Conservation (phyloP, 108 stramenopile genomes). For the Fistulifera pelliculosa region DNA sequence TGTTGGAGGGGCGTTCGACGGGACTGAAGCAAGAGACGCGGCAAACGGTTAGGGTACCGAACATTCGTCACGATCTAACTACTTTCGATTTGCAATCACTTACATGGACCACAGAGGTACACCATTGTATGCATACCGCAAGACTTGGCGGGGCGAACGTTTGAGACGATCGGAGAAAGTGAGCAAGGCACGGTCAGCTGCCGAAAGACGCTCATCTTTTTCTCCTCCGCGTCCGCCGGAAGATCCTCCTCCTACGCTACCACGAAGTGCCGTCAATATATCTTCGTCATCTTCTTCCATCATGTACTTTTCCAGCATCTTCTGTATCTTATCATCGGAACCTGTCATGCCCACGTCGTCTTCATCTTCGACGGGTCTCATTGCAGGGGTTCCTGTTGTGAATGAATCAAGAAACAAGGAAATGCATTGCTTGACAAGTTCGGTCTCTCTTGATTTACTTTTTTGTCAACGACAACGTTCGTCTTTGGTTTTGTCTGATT, state of each 20-base stretch:
- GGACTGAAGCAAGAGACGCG: background rate
- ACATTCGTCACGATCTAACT: background rate
- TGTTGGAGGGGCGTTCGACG: too few species aligned
- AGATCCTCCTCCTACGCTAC: constrained; percentile 5
- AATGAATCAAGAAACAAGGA: constrained; percentile 33
- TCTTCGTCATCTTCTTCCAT: constrained; percentile 80
- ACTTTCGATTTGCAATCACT: too few species aligned
- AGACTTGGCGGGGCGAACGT: constrained; percentile 64
- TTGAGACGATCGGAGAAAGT: constrained; percentile 59
- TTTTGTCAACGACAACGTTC: constrained; percentile 19
- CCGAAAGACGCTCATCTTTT: constrained; percentile 61
- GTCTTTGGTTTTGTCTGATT: constrained; percentile 8
- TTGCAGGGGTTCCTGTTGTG: constrained; percentile 42
- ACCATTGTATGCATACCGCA: constrained; percentile 71
- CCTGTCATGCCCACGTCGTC: constrained; percentile 52
- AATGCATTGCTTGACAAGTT: constrained; percentile 28
- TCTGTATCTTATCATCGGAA: constrained; percentile 56
- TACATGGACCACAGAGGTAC: constrained; percentile 79
- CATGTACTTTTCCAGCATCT: constrained; percentile 71
- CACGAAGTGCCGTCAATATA: constrained; percentile 50
- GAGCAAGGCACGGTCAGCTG: constrained; percentile 55
- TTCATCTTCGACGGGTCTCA: constrained; percentile 34
- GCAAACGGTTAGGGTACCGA: too few species aligned
- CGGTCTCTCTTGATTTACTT: background rate
- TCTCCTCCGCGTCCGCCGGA: constrained; percentile 25